Evolutionary conservation across 176 grass and related monocot genomes (phyloP).

Genomic region (Puccinellia tenuiflora): DNA sequence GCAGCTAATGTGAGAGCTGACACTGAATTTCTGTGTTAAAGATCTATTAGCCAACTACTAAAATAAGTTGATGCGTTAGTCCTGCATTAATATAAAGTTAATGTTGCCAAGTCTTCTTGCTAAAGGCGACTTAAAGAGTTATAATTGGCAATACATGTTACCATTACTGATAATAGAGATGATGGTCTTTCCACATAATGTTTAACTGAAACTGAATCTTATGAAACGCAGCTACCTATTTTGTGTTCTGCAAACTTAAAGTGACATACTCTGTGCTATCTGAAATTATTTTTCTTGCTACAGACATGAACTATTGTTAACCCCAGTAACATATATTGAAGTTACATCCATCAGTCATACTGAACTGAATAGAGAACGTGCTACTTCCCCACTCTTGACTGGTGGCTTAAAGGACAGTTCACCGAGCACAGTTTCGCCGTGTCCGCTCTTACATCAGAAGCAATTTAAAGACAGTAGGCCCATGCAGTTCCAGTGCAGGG

Average conservation of each 20-base stretch:
- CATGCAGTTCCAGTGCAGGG: constrained; percentile 60
- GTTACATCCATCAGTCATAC: constrained; percentile 52
- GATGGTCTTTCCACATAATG: not conserved
- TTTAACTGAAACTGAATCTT: constrained; percentile 2
- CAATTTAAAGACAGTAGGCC: constrained; percentile 24
- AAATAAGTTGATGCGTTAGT: not conserved
- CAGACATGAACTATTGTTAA: constrained; percentile 50
- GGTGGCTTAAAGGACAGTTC: constrained; percentile 28
- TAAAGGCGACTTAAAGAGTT: not conserved
- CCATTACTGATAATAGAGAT: not conserved
- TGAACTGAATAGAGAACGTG: constrained; percentile 23
- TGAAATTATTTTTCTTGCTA: constrained; percentile 35
- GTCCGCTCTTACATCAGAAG: constrained; percentile 41
- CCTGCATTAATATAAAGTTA: not conserved
- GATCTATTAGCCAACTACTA: not conserved
- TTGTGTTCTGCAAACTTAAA: not conserved
- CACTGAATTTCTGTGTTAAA: not conserved
- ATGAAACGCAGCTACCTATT: not conserved
- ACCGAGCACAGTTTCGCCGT: constrained; percentile 6
- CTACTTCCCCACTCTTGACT: constrained; percentile 20
- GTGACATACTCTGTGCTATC: constrained; percentile 1
- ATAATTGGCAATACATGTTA: not conserved
- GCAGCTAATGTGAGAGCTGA: not conserved
- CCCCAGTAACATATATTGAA: constrained; percentile 76
- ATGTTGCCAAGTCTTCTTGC: not conserved